These are phyloP conservation scores for Solanum pennellii DNA, from an alignment of 257 asterid species.

Conservation along the genomic window DNA sequence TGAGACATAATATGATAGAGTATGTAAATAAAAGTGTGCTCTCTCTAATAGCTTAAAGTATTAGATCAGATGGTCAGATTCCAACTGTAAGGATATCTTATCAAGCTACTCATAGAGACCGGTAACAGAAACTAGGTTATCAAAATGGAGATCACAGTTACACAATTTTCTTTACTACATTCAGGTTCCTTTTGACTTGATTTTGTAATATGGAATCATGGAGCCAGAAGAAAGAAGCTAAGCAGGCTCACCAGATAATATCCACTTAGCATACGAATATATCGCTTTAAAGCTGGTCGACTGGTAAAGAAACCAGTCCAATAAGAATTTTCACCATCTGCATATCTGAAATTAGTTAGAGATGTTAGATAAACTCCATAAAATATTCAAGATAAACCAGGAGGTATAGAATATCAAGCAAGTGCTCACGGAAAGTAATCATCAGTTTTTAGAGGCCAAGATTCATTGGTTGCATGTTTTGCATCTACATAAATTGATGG, in stretches of 20 bases:
- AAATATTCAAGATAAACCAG: not conserved
- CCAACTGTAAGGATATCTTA: not conserved
- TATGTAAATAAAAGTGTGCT: not conserved
- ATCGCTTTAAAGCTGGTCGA: conserved; percentile 75
- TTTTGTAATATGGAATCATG: not conserved
- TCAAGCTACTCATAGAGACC: not conserved
- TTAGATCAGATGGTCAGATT: not conserved
- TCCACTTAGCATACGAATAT: conserved; percentile 64
- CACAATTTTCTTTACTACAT: not conserved
- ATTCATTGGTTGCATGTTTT: conserved; percentile 39
- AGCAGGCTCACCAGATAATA: conserved; percentile 46
- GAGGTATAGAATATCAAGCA: not conserved
- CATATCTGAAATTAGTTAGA: conserved; percentile 38
- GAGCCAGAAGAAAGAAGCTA: not conserved
- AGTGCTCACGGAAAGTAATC: conserved; percentile 82
- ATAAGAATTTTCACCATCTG: conserved; percentile 48
- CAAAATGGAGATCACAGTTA: not conserved
- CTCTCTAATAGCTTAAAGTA: not conserved
- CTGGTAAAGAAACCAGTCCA: conserved; percentile 88
- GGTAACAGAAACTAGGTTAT: not conserved
- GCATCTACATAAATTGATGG: conserved; percentile 81
- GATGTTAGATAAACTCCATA: not conserved
- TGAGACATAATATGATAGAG: not conserved
- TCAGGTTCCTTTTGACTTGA: not conserved
- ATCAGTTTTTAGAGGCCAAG: conserved; percentile 74